Evolutionary conservation across 139 green algal species (phyloP).

Genomic region (Tetradesmus obliquus): DNA sequence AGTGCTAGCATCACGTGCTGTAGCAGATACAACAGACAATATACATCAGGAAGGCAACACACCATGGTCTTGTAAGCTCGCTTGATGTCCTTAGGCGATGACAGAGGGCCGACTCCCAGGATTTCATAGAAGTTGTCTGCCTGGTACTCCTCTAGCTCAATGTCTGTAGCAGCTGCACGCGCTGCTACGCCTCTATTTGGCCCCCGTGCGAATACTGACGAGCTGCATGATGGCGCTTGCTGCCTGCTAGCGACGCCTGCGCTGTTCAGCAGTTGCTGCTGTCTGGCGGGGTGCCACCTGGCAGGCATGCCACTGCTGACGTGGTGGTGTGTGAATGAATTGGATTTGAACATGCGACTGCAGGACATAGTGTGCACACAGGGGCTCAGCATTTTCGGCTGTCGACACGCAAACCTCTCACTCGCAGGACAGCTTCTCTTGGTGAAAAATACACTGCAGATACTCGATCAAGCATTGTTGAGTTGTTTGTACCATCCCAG

Average conservation of each 20-base stretch:
- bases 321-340: neutral
- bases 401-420: neutral
- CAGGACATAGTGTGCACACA: neutral
- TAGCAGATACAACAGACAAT: neutral
- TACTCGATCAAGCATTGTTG: neutral
- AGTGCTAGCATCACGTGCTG: neutral
- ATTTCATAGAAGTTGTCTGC: slow-evolving; percentile 44
- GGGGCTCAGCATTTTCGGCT: neutral
- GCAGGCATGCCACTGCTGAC: neutral
- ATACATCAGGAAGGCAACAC: neutral
- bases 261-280: slow-evolving; percentile 3
- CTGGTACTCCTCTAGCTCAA: neutral
- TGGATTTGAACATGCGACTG: neutral
- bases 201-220: neutral
- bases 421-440: neutral
- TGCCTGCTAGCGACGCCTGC: neutral
- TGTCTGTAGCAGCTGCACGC: neutral
- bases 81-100: slow-evolving; percentile 21
- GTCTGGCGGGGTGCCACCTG: neutral
- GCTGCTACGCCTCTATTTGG: neutral
- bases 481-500: too few species aligned
- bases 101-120: neutral
- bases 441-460: neutral
- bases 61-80: slow-evolving; percentile 20
- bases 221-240: neutral